These are phyloP conservation scores for Asterochloris sp. DNA, from an alignment of 139 green algal species.

Conservation along the genomic window DNA sequence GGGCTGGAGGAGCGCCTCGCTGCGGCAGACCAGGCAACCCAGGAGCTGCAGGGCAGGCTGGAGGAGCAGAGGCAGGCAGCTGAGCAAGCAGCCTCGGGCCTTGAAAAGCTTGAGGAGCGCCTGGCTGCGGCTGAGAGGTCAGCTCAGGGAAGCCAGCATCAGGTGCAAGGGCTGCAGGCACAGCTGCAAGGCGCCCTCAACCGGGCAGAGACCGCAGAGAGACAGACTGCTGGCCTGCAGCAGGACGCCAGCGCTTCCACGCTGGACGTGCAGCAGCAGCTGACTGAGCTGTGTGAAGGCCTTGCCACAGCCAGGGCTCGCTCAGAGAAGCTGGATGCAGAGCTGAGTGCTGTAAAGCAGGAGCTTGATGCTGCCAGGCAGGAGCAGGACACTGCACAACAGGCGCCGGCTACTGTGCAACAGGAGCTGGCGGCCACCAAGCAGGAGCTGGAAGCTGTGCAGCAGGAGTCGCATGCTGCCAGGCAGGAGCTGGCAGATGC, in stretches of 20 bases:
- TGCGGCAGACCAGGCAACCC: no score
- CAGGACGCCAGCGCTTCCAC: not conserved
- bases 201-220: conserved; percentile 1
- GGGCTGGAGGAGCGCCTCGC: no score
- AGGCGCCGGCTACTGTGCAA: not conserved
- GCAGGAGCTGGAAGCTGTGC: not conserved
- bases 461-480: not conserved
- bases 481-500: not conserved
- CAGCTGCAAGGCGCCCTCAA: not conserved
- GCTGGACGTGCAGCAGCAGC: conserved; percentile 5
- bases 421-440: not conserved
- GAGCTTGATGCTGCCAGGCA: not conserved
- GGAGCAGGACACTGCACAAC: not conserved
- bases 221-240: not conserved
- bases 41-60: no score
- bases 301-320: not conserved
- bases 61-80: no score
- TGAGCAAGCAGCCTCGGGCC: no score
- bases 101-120: no score
- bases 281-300: not conserved
- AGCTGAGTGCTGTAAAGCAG: not conserved
- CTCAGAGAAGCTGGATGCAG: not conserved
- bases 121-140: no score
- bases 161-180: no score
- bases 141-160: no score